Conservation (phyloP, 768 basidiomycete genomes). For the Arthromyces matolae region DNA sequence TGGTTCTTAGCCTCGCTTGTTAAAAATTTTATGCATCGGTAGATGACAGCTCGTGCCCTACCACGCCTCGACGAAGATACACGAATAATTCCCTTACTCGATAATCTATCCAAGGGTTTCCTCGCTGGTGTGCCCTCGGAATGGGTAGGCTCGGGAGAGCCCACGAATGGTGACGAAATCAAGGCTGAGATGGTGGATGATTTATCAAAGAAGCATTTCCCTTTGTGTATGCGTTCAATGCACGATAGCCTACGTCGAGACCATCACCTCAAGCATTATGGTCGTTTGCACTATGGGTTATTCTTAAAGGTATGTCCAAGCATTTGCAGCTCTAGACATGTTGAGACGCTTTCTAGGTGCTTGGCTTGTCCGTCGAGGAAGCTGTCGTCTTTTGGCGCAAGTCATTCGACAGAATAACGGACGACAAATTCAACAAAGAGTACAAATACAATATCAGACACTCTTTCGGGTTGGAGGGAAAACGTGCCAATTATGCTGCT, state of each 20-base stretch:
- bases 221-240: constrained; percentile 90
- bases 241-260: constrained; percentile 76
- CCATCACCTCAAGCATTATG: constrained; percentile 90
- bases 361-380: constrained; percentile 93
- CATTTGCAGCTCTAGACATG: constrained; percentile 1
- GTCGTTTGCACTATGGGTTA: constrained; percentile 84
- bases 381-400: constrained; percentile 91
- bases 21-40: not conserved
- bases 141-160: constrained; percentile 57
- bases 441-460: constrained; percentile 98
- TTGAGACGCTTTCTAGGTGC: constrained; percentile 49
- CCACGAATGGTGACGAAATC: constrained; percentile 54
- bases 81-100: constrained; percentile 82
- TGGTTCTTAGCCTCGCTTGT: not conserved
- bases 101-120: constrained; percentile 92
- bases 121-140: constrained; percentile 85
- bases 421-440: constrained; percentile 97
- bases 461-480: constrained; percentile 90
- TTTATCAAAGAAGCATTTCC: constrained; percentile 84
- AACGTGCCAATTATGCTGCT: constrained; percentile 90
- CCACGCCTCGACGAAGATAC: constrained; percentile 94
- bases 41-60: constrained; percentile 83
- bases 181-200: constrained; percentile 95
- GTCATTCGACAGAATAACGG: constrained; percentile 75
- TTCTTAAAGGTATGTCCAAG: constrained; percentile 78